A percentile compares a stretch with the other conserved stretches of the same genome.
Conservation (phyloP, 176 grass and related monocot species). For the Paspalum vaginatum region DNA sequence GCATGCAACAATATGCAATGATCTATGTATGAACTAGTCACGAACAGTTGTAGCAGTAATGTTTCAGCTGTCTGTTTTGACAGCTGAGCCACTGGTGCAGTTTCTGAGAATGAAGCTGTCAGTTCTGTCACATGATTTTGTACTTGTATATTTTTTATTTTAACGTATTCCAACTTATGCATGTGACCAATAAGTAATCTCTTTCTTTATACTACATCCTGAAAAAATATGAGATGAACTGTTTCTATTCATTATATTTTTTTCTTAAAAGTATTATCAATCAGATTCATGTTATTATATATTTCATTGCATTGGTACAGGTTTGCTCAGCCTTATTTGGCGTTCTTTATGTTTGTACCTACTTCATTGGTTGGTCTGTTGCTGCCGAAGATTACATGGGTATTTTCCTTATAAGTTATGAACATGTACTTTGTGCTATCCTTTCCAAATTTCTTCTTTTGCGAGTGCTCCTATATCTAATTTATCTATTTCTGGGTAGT, state of each 20-base stretch:
- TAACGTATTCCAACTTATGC: background rate
- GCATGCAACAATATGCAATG: background rate
- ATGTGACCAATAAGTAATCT: conserved; percentile 23
- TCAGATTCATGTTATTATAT: conserved; percentile 32
- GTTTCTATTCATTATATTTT: conserved; percentile 18
- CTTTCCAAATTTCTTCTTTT: background rate
- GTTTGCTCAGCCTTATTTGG: conserved; percentile 95
- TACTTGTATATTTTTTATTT: background rate
- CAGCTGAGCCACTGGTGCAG: background rate
- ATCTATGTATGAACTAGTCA: conserved; percentile 13
- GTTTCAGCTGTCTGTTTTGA: conserved; percentile 26
- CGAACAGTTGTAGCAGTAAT: conserved; percentile 12
- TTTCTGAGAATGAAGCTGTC: background rate
- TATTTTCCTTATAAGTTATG: conserved; percentile 46
- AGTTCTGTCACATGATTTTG: conserved; percentile 2
- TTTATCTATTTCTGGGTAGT: background rate
- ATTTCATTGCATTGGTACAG: conserved; percentile 48
- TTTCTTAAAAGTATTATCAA: conserved; percentile 21
- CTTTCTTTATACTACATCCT: conserved; percentile 20
- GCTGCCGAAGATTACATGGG: conserved; percentile 77
- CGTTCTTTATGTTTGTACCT: conserved; percentile 95
- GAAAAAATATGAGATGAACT: conserved; percentile 27
- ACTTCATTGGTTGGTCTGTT: conserved; percentile 75
- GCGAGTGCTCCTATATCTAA: background rate
- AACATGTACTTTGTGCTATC: conserved; percentile 27